These are phyloP conservation scores for Fusarium clavum DNA, from an alignment of 2,329 filamentous ascomycete species.

Conservation along the genomic window DNA sequence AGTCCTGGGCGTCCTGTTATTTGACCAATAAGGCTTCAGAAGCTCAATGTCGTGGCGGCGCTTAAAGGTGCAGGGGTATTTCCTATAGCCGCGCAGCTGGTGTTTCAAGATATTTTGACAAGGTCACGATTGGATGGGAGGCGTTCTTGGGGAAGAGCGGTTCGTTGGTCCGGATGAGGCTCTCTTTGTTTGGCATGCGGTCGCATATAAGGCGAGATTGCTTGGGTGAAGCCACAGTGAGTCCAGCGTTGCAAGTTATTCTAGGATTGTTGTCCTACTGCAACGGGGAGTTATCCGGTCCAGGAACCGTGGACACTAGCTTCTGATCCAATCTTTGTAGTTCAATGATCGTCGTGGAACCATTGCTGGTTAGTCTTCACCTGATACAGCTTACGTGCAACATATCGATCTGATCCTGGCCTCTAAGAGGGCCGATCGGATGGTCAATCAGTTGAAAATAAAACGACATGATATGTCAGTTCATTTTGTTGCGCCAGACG, in stretches of 20 bases:
- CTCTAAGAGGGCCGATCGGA: slow-evolving; percentile 12
- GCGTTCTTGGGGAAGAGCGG: slow-evolving; percentile 7
- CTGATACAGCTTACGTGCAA: slow-evolving; percentile 28
- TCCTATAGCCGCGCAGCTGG: slow-evolving; percentile 37
- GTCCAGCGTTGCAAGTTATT: slow-evolving; percentile 27
- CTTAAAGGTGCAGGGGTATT: slow-evolving; percentile 34
- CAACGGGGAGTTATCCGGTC: slow-evolving; percentile 15
- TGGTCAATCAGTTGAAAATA: slow-evolving; percentile 28
- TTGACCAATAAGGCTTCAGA: slow-evolving; percentile 25
- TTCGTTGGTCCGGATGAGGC: slow-evolving; percentile 35
- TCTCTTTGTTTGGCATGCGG: slow-evolving; percentile 41
- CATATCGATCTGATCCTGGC: slow-evolving; percentile 30
- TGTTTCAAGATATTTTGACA: slow-evolving; percentile 24
- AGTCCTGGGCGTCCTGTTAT: slow-evolving; percentile 6
- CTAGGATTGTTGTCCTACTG: slow-evolving; percentile 19
- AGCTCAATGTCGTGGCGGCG: slow-evolving; percentile 24
- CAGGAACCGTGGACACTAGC: slow-evolving; percentile 10
- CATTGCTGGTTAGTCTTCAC: slow-evolving; percentile 19
- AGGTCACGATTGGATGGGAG: slow-evolving; percentile 41
- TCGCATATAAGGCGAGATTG: slow-evolving; percentile 49
- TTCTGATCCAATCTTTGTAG: slow-evolving; percentile 7
- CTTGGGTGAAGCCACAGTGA: slow-evolving; percentile 16
- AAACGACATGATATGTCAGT: slow-evolving; percentile 47
- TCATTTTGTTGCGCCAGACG: slow-evolving; percentile 57
- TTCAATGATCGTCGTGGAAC: slow-evolving; percentile 19